Evolutionary conservation across 805 yeast species (phyloP), one percentile per base, ranked within the genome.

Genomic region (Hanseniaspora thailandica): DNA sequence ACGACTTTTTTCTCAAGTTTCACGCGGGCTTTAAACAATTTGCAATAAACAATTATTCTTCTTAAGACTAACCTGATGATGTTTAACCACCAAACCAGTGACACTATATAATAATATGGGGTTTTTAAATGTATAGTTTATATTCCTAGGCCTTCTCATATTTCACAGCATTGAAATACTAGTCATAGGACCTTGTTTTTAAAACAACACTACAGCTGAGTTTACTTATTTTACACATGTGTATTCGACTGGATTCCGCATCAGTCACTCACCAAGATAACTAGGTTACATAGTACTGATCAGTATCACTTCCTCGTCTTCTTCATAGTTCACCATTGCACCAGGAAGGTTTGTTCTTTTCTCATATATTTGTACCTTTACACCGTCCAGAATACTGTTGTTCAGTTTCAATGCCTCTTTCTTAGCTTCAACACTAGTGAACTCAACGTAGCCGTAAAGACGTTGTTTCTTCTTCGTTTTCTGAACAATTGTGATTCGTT

Each of bases 311-410:
- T 50, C 54, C 20, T 43, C 54, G 45, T 50, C 54, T 19, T 50
- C 47, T 22, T 34, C 41, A 20, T 19, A 25, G 10, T 50, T 34
- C 5, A 50, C 36, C 54, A 50, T 50, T 15, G 33, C 54, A 12
- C 80, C 76, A 1, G 80, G 80, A 23, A 74, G 59, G 55, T 77
- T 78, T 7, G 83, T 77, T 66, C 82, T 71, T 60, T 80, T 80
- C 45, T 64, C 65, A 41, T 71, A 65, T 2, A 79, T 78, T 41
- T 67, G 67, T 33, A 81, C 67, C 23, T 65, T 70, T 55, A 80
- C 69, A 1, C 73, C 78, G 41, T 72, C 69, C 53, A 81, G 68
- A 33, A 61, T 64, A 7, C 70, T 56, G 7, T 73, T 77, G 54
- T 73, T 67, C 34, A 75, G 59, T 10, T 60, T 62, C 45, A 81